phyloP scores from a whole-genome alignment of 2,329 filamentous ascomycete species.

The Aureobasidium melanogenum region DNA sequence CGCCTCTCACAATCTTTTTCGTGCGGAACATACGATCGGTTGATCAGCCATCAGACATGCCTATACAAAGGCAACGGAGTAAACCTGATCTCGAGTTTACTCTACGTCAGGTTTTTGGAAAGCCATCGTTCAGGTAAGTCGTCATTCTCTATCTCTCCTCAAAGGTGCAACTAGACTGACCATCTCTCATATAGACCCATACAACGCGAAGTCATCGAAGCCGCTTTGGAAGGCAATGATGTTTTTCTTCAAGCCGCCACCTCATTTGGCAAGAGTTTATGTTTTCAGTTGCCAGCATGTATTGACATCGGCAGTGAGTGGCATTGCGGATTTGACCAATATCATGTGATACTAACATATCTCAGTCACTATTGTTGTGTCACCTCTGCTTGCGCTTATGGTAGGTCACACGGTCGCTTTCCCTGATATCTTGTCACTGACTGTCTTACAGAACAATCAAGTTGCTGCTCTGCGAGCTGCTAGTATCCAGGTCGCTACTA shows the following conservation, averaged over 20 bases:
- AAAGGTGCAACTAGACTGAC: not conserved
- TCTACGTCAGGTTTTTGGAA: slow-evolving; percentile 27
- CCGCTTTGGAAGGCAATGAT: slow-evolving; percentile 74
- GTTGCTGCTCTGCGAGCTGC: slow-evolving; percentile 68
- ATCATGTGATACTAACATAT: not conserved
- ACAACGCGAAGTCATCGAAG: slow-evolving; percentile 79
- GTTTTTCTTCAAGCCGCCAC: slow-evolving; percentile 88
- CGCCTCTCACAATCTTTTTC: not conserved
- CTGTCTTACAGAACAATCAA: slow-evolving; percentile 59
- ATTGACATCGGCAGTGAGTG: slow-evolving; percentile 70
- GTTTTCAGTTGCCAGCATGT: slow-evolving; percentile 37
- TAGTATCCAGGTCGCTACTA: slow-evolving; percentile 70
- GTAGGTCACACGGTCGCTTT: slow-evolving; percentile 33
- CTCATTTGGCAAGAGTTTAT: slow-evolving; percentile 53
- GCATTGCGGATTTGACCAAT: not conserved
- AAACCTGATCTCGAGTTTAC: slow-evolving; percentile 28
- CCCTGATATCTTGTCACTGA: not conserved
- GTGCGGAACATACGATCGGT: not conserved
- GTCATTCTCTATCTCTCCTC: not conserved
- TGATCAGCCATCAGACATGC: slow-evolving; percentile 8
- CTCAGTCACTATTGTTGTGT: slow-evolving; percentile 79
- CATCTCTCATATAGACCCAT: slow-evolving; percentile 49
- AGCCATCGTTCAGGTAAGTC: slow-evolving; percentile 25
- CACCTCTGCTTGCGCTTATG: slow-evolving; percentile 83
- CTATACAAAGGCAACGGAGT: slow-evolving; percentile 5